Evolutionary conservation across 2,329 filamentous ascomycete genomes (phyloP).

Genomic region (Alternaria ventricosa): DNA sequence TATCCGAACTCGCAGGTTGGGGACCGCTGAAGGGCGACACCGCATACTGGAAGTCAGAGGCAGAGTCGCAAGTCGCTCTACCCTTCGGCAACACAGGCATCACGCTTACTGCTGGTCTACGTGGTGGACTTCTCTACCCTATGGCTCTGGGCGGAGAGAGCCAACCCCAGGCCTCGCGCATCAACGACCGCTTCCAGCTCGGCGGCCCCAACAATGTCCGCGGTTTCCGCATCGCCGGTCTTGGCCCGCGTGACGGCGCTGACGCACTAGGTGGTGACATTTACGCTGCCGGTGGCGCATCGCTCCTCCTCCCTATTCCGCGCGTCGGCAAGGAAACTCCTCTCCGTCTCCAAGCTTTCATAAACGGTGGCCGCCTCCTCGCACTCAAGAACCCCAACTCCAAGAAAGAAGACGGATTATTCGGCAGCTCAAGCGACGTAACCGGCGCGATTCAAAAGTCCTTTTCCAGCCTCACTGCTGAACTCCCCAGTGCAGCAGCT

Average conservation of each 20-base stretch:
- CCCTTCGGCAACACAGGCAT: constrained; percentile 79
- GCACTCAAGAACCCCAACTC: constrained; percentile 67
- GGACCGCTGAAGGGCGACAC: constrained; percentile 87
- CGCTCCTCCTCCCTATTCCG: constrained; percentile 84
- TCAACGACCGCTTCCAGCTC: constrained; percentile 95
- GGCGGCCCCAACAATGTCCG: constrained; percentile 94
- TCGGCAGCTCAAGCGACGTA: constrained; percentile 58
- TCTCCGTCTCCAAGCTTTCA: constrained; percentile 85
- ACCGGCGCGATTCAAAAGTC: constrained; percentile 65
- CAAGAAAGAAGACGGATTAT: constrained; percentile 50
- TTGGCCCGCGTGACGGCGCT: constrained; percentile 84
- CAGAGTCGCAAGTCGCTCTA: constrained; percentile 78
- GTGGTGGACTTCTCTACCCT: constrained; percentile 83
- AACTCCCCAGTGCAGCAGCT: constrained; percentile 82
- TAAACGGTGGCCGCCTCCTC: constrained; percentile 86
- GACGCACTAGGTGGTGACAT: constrained; percentile 92
- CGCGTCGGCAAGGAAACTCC: constrained; percentile 81
- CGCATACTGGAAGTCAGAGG: constrained; percentile 90
- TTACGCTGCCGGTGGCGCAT: constrained; percentile 87
- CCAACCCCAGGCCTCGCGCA: constrained; percentile 70
- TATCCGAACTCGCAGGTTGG: constrained; percentile 84
- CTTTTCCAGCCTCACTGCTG: constrained; percentile 72
- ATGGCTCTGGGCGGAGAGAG: constrained; percentile 67
- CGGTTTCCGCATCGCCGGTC: constrained; percentile 86
- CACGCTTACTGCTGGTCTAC: constrained; percentile 80